These are phyloP conservation scores for Capsella bursapastoris DNA, from an alignment of 345 rosid species.

Conservation along the genomic window DNA sequence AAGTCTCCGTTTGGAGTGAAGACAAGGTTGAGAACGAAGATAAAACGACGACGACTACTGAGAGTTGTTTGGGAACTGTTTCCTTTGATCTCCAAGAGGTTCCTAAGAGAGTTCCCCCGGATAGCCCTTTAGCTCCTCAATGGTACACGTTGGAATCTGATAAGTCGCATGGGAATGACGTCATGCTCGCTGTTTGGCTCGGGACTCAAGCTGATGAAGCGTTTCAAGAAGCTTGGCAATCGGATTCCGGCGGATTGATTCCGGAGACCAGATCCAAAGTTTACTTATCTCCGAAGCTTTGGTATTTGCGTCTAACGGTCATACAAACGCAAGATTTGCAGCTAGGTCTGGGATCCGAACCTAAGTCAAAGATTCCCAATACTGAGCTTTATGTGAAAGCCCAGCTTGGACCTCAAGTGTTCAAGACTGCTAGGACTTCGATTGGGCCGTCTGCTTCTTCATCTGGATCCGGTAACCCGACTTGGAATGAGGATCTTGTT, in stretches of 20 bases:
- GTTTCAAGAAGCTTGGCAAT: conserved; percentile 96
- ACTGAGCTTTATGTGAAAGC: conserved; percentile 75
- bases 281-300: conserved; percentile 87
- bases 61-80: conserved; percentile 78
- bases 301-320: conserved; percentile 96
- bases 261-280: conserved; percentile 93
- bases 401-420: conserved; percentile 85
- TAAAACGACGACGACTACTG: conserved; percentile 39
- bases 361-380: conserved; percentile 61
- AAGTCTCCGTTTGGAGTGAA: conserved; percentile 81
- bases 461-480: conserved; percentile 60
- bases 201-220: conserved; percentile 97
- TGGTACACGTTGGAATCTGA: conserved; percentile 90
- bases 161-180: conserved; percentile 67
- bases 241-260: conserved; percentile 90
- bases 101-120: conserved; percentile 86
- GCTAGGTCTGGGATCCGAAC: conserved; percentile 61
- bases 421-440: conserved; percentile 72
- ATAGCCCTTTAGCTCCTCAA: conserved; percentile 91
- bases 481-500: conserved; percentile 93
- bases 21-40: conserved; percentile 66
- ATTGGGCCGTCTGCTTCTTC: conserved; percentile 62
- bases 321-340: conserved; percentile 96
- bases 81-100: conserved; percentile 90
- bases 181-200: conserved; percentile 93